Base-by-base conservation (phyloP, 495 filamentous ascomycete genomes). In the Clavariopsis aquatica region DNA sequence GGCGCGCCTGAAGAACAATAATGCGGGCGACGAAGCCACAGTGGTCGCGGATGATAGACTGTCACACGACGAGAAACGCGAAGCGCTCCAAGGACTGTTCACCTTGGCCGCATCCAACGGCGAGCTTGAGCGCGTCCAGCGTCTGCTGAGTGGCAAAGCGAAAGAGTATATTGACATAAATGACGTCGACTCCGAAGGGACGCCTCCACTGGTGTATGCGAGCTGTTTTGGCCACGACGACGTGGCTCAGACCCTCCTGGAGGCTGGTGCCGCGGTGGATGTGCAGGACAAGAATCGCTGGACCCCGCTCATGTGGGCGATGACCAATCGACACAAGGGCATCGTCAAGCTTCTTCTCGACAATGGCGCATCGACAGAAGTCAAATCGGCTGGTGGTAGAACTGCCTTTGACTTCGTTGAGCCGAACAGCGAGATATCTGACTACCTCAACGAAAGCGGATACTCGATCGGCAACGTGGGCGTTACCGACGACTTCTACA, bases 301-400 rank as follows among this genome's bases (percentile, higher is more conserved):
- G 94, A 99, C 91, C 73, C 88, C 94, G 19, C 79, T 99, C 69
- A 99, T 98, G 94, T 99, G 94, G 94, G 94, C 94, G 29, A 98
- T 97, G 91, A 98, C 94, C 41, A 99, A 98, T 73, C 81, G 92
- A 65, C 94, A 99, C 74, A 97, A 97, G 75, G 87, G 85, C 28
- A 98, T 99, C 69, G 91, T 91, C 23, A 97, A 97, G 71, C 79
- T 90, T 17, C 77, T 99, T 22, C 81, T 99, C 29, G 93, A 98
- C 70, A 87, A 93, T 72, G 95, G 95, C 2, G 94, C 94, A 15
- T 96, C 92, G n/a, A 85, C 92, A 22, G 92, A 97, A 73, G 89
- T 94, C 61, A 96, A 94, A 74, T 98, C 94, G 0, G 91, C 90
- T 0, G 90, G 90, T 1, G 94, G 94, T 31, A 86, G 95, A 65